Percentiles rank a stretch among this genome's conserved stretches.
These are phyloP conservation scores for Cucurbitaria berberidis DNA, from an alignment of 2,329 filamentous ascomycete species.

Conservation along the genomic window DNA sequence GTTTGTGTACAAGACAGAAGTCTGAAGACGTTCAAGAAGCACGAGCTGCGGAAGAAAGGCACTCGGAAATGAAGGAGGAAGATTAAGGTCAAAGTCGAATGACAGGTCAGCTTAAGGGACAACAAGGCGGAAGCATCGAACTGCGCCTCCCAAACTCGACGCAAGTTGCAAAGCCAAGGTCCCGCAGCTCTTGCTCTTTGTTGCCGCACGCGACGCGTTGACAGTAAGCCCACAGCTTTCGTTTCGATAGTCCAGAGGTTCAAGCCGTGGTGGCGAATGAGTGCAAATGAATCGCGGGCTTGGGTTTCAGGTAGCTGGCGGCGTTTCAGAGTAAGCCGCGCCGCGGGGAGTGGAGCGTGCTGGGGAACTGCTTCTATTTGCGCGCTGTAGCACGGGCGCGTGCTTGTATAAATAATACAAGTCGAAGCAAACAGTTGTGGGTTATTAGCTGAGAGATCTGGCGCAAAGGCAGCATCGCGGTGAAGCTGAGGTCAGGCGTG, in stretches of 20 bases:
- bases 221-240: constrained; percentile 20
- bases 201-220: constrained; percentile 28
- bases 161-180: not conserved
- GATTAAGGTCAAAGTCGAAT: not conserved
- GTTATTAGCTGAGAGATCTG: constrained; percentile 4
- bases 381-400: constrained; percentile 6
- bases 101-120: not conserved
- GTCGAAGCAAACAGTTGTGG: not conserved
- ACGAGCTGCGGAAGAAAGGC: constrained; percentile 4
- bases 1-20: constrained; percentile 7
- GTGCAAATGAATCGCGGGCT: constrained; percentile 37
- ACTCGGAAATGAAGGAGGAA: constrained; percentile 1
- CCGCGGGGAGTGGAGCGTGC: constrained; percentile 11
- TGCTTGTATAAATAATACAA: constrained; percentile 7
- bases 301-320: constrained; percentile 41
- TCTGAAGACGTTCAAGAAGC: constrained; percentile 2
- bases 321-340: constrained; percentile 39
- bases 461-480: not conserved
- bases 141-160: constrained; percentile 1
- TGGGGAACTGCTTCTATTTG: constrained; percentile 1
- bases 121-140: not conserved
- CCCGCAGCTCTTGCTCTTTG: constrained; percentile 3
- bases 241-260: constrained; percentile 18
- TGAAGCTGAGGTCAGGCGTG: not conserved
- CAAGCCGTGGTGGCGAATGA: constrained; percentile 32